Percentiles rank a stretch among this genome's conserved stretches.
Conservation (phyloP, 805 yeast species). For the Candida hispaniensis region DNA sequence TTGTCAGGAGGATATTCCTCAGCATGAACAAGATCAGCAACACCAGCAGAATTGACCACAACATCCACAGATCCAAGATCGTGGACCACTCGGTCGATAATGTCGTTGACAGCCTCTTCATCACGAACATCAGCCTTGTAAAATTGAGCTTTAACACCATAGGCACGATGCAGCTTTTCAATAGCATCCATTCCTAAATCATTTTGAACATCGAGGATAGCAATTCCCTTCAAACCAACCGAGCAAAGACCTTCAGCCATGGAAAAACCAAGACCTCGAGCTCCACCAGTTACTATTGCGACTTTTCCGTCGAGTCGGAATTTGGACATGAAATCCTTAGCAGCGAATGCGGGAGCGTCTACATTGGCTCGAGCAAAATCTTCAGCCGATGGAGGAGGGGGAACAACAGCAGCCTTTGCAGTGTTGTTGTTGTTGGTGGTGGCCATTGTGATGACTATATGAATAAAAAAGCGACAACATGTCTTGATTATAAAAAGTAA, state of each 20-base stretch:
- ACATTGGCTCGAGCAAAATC: constrained; percentile 31
- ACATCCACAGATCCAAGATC: constrained; percentile 47
- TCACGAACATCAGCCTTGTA: constrained; percentile 57
- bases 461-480: too few species aligned
- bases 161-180: constrained; percentile 38
- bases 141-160: constrained; percentile 49
- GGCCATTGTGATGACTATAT: neutral
- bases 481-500: too few species aligned
- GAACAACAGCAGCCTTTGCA: constrained; percentile 32
- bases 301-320: constrained; percentile 55
- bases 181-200: constrained; percentile 57
- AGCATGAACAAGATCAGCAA: constrained; percentile 58
- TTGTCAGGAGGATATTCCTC: constrained; percentile 55
- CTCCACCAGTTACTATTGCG: constrained; percentile 50
- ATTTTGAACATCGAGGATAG: constrained; percentile 43
- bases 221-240: constrained; percentile 44
- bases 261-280: constrained; percentile 54
- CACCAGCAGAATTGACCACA: constrained; percentile 55
- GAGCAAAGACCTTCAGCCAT: constrained; percentile 52
- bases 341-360: constrained; percentile 27
- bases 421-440: constrained; percentile 17
- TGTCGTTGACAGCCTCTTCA: constrained; percentile 37
- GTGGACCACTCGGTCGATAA: constrained; percentile 41
- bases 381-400: constrained; percentile 33
- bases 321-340: constrained; percentile 30